Percentiles rank a stretch among this genome's conserved stretches.
These are phyloP conservation scores for Aureobasidium sp. DNA, from an alignment of 2,329 filamentous ascomycete genomes.

Conservation along the genomic window DNA sequence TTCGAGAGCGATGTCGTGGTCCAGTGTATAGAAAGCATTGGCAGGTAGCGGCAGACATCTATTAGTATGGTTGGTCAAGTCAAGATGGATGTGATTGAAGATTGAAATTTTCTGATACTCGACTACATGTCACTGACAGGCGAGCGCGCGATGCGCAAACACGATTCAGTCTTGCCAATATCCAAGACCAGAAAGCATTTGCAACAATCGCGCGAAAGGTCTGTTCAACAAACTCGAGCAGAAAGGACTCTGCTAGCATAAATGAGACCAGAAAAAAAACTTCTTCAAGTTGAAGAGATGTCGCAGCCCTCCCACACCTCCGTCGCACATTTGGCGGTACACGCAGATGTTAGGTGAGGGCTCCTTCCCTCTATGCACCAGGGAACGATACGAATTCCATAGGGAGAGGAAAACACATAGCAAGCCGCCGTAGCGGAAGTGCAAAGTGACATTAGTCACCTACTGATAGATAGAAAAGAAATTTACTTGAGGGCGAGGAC, in stretches of 20 bases:
- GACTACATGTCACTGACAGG: not conserved
- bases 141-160: not conserved
- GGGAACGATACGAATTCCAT: constrained; percentile 40
- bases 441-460: constrained; percentile 26
- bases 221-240: not conserved
- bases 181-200: constrained; percentile 6
- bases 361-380: constrained; percentile 34
- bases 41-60: too few relatives aligned
- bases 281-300: constrained; percentile 15
- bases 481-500: constrained; percentile 2
- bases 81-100: too few relatives aligned
- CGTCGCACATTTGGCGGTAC: constrained; percentile 28
- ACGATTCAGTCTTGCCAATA: not conserved
- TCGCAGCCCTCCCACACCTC: constrained; percentile 40
- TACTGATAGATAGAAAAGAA: constrained; percentile 20
- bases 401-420: constrained; percentile 32
- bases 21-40: not conserved
- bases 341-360: constrained; percentile 36
- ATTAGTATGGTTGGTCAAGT: too few relatives aligned
- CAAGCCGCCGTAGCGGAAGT: constrained; percentile 37
- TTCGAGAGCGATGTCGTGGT: not conserved
- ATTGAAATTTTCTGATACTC: not conserved
- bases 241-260: not conserved
- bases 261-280: not conserved
- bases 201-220: not conserved